Percentiles rank a stretch among this genome's conserved stretches.
phyloP scores from a whole-genome alignment of 768 basidiomycete genomes.

The Polyporus arcularius region DNA sequence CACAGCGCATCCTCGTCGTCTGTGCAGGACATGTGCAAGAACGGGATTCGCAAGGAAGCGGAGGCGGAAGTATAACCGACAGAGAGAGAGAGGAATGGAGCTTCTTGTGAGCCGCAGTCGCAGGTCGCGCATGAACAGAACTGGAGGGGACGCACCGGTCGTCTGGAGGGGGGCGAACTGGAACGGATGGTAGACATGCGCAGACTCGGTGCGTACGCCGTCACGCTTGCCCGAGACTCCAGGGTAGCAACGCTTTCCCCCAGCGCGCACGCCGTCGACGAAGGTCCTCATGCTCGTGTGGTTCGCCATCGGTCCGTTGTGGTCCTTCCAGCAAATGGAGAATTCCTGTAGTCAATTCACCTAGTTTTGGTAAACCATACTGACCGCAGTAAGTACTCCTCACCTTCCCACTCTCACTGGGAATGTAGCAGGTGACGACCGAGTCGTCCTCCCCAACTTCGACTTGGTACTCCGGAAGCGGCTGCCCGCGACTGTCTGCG shows the following conservation, averaged over 20 bases:
- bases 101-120: no score
- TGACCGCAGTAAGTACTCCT: background rate
- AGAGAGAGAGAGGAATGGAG: background rate
- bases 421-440: slow-evolving; percentile 4
- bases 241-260: background rate
- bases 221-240: slow-evolving; percentile 1
- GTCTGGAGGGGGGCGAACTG: slow-evolving; percentile 11
- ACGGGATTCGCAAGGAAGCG: background rate
- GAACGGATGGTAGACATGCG: slow-evolving; percentile 5
- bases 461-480: slow-evolving; percentile 4
- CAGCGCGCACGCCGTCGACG: slow-evolving; percentile 8
- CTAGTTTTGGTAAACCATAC: no score
- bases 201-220: slow-evolving; percentile 1
- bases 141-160: slow-evolving; percentile 3
- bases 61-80: background rate
- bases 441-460: background rate
- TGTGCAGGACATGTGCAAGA: background rate
- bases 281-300: background rate
- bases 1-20: slow-evolving; percentile 11
- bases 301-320: slow-evolving; percentile 1
- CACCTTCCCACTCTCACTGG: slow-evolving; percentile 14
- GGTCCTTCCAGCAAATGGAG: slow-evolving; percentile 8
- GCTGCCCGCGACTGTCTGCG: background rate
- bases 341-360: slow-evolving; percentile 1
- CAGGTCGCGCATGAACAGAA: background rate